phyloP scores from a whole-genome alignment of 169 alveolate species.

The Perkinsus chesapeaki region DNA sequence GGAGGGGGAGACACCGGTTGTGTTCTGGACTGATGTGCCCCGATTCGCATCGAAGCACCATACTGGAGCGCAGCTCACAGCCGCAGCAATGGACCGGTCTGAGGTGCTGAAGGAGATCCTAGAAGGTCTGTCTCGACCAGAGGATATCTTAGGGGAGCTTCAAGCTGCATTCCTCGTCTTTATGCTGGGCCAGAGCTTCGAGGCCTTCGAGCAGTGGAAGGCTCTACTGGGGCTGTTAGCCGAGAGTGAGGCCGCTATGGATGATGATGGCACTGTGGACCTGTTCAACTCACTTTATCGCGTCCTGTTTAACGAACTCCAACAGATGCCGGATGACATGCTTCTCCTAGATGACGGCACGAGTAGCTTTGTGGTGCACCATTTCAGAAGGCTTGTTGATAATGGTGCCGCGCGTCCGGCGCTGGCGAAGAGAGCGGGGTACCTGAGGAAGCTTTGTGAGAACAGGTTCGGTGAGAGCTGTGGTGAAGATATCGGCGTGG shows the following conservation, averaged over 20 bases:
- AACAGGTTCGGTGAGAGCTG: background rate
- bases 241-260: constrained; percentile 26
- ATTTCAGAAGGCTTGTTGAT: constrained; percentile 8
- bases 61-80: background rate
- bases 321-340: constrained; percentile 18
- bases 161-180: constrained; percentile 39
- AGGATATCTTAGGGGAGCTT: constrained; percentile 39
- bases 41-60: background rate
- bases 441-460: constrained; percentile 6
- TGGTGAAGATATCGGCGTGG: constrained; percentile 6
- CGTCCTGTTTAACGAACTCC: constrained; percentile 14
- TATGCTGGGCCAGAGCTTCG: constrained; percentile 40
- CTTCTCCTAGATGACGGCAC: constrained; percentile 4
- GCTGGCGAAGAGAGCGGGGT: constrained; percentile 7
- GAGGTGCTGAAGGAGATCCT: background rate
- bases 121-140: background rate
- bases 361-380: constrained; percentile 5
- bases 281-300: constrained; percentile 12
- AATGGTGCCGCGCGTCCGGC: constrained; percentile 2
- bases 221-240: constrained; percentile 29
- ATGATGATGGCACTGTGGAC: background rate
- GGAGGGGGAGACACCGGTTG: constrained; percentile 5
- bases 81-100: background rate
- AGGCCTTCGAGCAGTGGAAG: constrained; percentile 45
- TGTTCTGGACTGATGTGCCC: constrained; percentile 2